These are phyloP conservation scores for Aspergillus brunneoviolaceus DNA, from an alignment of 2,329 filamentous ascomycete genomes.

Conservation along the genomic window DNA sequence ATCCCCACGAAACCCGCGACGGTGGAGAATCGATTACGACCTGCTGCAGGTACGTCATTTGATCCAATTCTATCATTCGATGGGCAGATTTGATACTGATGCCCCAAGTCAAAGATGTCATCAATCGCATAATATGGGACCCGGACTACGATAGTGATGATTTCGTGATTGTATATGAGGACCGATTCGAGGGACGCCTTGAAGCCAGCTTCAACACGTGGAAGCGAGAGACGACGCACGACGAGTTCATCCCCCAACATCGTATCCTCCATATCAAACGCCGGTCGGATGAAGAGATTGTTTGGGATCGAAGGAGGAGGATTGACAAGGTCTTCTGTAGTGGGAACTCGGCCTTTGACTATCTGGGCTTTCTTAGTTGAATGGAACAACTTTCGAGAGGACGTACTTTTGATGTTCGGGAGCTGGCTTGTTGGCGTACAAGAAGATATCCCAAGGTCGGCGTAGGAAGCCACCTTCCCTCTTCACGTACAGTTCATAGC, in stretches of 20 bases:
- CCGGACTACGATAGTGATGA: conserved; percentile 43
- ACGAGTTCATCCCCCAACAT: conserved; percentile 59
- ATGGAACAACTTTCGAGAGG: not conserved
- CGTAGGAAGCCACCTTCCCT: not conserved
- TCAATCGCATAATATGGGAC: conserved; percentile 54
- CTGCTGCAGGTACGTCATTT: conserved; percentile 11
- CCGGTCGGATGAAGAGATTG: conserved; percentile 37
- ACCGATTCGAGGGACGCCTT: conserved; percentile 52
- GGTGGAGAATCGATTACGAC: conserved; percentile 17
- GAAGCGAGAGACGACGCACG: conserved; percentile 55
- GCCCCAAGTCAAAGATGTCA: conserved; percentile 25
- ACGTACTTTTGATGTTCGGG: not conserved
- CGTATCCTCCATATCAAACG: conserved; percentile 53
- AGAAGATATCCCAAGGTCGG: not conserved
- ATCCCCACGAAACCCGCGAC: not conserved
- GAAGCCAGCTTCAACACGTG: conserved; percentile 51
- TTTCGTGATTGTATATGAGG: conserved; percentile 55
- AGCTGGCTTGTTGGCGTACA: not conserved
- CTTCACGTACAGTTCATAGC: not conserved
- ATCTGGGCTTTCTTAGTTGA: conserved; percentile 29
- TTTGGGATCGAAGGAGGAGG: conserved; percentile 53
- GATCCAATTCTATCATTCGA: not conserved
- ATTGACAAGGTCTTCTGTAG: conserved; percentile 51
- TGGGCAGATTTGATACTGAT: conserved; percentile 28
- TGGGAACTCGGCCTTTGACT: conserved; percentile 37